Conservation (phyloP, 106 monocot genomes). For the Acanthochlamys bracteata region DNA sequence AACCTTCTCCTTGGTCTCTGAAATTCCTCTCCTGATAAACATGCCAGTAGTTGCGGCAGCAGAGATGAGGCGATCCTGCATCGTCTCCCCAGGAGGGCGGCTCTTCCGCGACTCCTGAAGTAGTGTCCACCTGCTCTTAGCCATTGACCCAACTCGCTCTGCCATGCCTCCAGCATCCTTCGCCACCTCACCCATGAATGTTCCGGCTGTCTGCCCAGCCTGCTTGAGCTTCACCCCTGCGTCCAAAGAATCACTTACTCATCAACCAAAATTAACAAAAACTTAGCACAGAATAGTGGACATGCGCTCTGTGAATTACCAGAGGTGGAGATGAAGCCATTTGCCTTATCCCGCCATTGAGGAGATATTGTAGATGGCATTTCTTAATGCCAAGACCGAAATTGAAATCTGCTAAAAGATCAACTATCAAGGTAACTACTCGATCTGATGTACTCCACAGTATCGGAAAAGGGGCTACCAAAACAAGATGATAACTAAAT, state of each 20-base stretch:
- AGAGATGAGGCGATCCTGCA: conserved; percentile 65
- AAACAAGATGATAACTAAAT: too few relatives aligned
- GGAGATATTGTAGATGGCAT: conserved; percentile 48
- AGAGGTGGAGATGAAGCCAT: conserved; percentile 70
- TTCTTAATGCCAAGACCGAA: too few relatives aligned
- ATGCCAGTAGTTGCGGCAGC: conserved; percentile 67
- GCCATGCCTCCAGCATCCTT: conserved; percentile 55
- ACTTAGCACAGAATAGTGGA: not conserved
- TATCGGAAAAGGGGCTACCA: too few relatives aligned
- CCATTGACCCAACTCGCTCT: conserved; percentile 56
- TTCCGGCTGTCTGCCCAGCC: conserved; percentile 62
- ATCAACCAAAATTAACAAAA: not conserved
- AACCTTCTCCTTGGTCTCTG: conserved; percentile 89
- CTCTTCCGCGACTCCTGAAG: conserved; percentile 39
- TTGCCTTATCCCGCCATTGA: conserved; percentile 73
- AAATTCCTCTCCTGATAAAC: conserved; percentile 59
- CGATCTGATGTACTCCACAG: too few relatives aligned
- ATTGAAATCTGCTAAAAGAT: too few relatives aligned
- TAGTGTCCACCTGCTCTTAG: conserved; percentile 68
- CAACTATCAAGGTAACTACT: too few relatives aligned
- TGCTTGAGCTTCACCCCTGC: conserved; percentile 69
- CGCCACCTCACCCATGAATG: conserved; percentile 31
- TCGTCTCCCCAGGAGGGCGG: conserved; percentile 33
- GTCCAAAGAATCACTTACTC: not conserved
- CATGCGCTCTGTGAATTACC: conserved; percentile 22